These are phyloP conservation scores for Articulospora tetracladia DNA, from an alignment of 495 filamentous ascomycete genomes.

Conservation along the genomic window DNA sequence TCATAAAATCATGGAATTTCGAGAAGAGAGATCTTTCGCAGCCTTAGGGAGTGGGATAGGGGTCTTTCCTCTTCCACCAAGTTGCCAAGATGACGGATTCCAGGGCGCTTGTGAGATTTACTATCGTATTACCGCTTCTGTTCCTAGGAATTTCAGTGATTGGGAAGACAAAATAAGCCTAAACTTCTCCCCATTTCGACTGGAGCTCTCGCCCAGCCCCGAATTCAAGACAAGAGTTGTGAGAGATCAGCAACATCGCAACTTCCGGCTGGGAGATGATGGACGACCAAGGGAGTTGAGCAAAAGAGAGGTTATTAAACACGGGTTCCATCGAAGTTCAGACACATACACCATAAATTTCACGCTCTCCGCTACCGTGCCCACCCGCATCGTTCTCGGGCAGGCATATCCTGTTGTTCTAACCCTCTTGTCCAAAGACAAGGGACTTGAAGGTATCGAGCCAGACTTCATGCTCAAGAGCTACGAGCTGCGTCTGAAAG, in stretches of 20 bases:
- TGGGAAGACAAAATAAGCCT: constrained; percentile 2
- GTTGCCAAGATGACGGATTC: neutral
- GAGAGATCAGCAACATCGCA: neutral
- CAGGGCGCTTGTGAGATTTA: neutral
- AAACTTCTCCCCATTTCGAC: constrained; percentile 1
- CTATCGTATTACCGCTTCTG: neutral
- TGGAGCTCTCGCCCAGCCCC: neutral
- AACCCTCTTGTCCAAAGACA: neutral
- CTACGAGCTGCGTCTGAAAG: neutral
- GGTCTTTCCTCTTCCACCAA: neutral
- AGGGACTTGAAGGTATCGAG: neutral
- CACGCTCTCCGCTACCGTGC: neutral
- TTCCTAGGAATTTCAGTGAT: constrained; percentile 3
- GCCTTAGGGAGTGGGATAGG: neutral
- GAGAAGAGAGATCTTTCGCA: neutral
- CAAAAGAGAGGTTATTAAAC: neutral
- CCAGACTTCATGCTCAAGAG: neutral
- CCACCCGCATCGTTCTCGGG: neutral
- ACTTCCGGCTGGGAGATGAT: neutral
- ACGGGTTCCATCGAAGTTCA: neutral
- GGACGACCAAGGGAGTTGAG: neutral
- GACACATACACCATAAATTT: constrained; percentile 3
- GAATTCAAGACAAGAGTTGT: neutral
- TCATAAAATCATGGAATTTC: neutral
- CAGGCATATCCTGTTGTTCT: neutral